Evolutionary conservation across 371 early-diverging fungal species (phyloP).

Genomic region (Capillidium heterosporum): DNA sequence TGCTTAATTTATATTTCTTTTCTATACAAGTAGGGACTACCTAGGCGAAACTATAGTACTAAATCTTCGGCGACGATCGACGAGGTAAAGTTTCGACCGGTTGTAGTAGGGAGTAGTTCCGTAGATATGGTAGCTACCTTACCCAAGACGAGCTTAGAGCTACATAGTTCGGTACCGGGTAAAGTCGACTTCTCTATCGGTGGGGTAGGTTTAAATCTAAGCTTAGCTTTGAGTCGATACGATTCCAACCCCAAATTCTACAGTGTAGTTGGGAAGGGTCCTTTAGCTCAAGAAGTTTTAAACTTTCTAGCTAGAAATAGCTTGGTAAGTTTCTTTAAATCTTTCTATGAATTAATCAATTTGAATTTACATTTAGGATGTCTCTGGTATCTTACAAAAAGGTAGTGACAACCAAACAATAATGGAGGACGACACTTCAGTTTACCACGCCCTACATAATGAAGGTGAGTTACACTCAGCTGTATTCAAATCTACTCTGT

Average conservation of each 20-base stretch:
- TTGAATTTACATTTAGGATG: too few relatives aligned
- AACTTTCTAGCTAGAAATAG: not conserved
- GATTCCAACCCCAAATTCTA: constrained; percentile 37
- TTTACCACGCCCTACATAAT: constrained; percentile 60
- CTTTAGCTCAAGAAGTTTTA: not conserved
- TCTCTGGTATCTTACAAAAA: not conserved
- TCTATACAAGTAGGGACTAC: too few relatives aligned
- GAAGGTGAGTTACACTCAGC: constrained; percentile 58
- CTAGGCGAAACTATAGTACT: too few relatives aligned
- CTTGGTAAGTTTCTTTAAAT: not conserved
- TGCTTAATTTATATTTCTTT: too few relatives aligned
- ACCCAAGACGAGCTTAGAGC: too few relatives aligned
- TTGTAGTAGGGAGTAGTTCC: not conserved
- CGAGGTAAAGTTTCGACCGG: not conserved
- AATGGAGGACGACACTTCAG: constrained; percentile 19
- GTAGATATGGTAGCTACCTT: not conserved
- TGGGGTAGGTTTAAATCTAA: constrained; percentile 82
- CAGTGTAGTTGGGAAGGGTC: constrained; percentile 53
- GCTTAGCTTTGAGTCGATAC: constrained; percentile 49
- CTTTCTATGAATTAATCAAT: not conserved
- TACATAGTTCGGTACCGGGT: constrained; percentile 62
- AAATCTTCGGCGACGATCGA: too few relatives aligned
- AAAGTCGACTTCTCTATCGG: constrained; percentile 41
- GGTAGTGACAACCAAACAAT: not conserved
- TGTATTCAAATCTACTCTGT: constrained; percentile 13